Evolutionary conservation across 208 protist genomes (phyloP), one percentile per base, ranked within the genome.

Genomic region (Borovskyia barvae): DNA sequence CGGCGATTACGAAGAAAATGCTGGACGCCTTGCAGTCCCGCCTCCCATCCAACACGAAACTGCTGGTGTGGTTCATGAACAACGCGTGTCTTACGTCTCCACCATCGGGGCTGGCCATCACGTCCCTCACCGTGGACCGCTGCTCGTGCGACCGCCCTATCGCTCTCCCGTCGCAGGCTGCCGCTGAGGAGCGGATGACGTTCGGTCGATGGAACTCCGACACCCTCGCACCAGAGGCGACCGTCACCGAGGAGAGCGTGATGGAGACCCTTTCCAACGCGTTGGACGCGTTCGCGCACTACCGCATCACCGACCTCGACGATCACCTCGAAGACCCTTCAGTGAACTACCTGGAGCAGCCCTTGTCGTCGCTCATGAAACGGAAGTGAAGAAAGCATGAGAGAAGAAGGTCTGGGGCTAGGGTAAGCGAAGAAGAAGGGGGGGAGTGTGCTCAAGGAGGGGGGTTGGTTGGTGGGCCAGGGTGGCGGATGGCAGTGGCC

Each of bases 281-380:
- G 24, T 57, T 94, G 19, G 80, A 87, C 57, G 75, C 75, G 11
- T 80, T 92, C 22, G 85, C 80, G 49, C 80, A 85, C 65, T 87
- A 86, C 69, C 76, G 78, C 28, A 53, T 94, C 4, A 66, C 83
- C 1, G 88, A 94, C 75, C 87, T 94, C 41, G 88, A 94, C 56
- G 85, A 94, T 45, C 88, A 94, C 60, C 61, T 94, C 40, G 85
- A 94, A 66, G 76, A 86, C 41, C 80, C 83, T 39, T 73, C 82
- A 36, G 26, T 90, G 15, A 82, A 87, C 53, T 94, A 91, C 55
- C 49, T 92, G 17, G 80, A 87, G 51, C 87, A 94, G 72, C 68
- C 77, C 2, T 58, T 90, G 36, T 30, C 51, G 3, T 57, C 66
- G 9, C 75, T 87, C 25, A 77, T 85, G 63, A 66, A 42, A 20